A percentile compares a stretch with the other conserved stretches of the same genome.
Conservation (phyloP, 2,329 filamentous ascomycete genomes). For the Fusarium abutilonis region DNA sequence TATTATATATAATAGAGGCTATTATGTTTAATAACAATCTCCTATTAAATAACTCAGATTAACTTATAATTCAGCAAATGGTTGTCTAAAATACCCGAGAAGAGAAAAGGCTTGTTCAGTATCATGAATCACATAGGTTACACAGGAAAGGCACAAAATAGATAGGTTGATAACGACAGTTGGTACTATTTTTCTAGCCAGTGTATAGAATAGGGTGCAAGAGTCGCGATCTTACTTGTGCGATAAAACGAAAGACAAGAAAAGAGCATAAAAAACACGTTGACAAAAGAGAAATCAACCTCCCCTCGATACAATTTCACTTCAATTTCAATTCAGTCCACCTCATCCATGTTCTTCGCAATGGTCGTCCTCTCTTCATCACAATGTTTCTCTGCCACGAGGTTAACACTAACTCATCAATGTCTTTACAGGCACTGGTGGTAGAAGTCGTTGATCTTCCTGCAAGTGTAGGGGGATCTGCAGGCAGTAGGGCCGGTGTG, state of each 20-base stretch:
- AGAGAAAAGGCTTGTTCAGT: background rate
- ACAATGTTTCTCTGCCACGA: conserved; percentile 1
- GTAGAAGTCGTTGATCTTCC: conserved; percentile 53
- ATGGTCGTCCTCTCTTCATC: conserved; percentile 1
- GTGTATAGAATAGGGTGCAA: conserved; percentile 25
- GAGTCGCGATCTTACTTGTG: conserved; percentile 21
- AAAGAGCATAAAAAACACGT: conserved; percentile 11
- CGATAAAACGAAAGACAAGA: conserved; percentile 25
- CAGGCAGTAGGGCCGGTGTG: conserved; percentile 52
- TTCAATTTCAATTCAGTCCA: conserved; percentile 2
- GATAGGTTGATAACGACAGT: conserved; percentile 32
- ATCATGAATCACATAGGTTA: background rate
- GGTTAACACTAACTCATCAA: background rate
- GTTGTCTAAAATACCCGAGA: no score
- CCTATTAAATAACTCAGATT: no score
- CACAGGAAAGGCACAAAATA: background rate
- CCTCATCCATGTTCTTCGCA: conserved; percentile 3
- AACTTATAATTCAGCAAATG: no score
- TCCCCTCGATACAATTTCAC: conserved; percentile 3
- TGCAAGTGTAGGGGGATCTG: conserved; percentile 50
- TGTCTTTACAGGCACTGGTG: conserved; percentile 53
- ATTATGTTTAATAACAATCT: no score
- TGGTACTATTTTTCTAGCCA: conserved; percentile 23
- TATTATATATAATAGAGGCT: no score
- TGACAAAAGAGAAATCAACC: conserved; percentile 7